These are phyloP conservation scores for Botrytis byssoidea DNA, from an alignment of 2,329 filamentous ascomycete genomes.

Conservation along the genomic window DNA sequence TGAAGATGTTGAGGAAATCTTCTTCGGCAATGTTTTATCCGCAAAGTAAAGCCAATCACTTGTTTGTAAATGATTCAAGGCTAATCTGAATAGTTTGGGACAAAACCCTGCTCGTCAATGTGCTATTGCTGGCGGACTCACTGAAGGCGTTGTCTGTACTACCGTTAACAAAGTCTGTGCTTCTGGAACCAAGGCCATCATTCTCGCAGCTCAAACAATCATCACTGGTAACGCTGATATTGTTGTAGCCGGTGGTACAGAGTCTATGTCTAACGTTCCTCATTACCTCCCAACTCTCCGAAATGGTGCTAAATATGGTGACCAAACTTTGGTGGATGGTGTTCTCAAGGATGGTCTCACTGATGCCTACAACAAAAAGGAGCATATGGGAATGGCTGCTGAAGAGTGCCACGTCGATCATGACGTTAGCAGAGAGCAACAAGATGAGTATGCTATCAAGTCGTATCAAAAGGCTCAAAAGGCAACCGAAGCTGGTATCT, in stretches of 20 bases:
- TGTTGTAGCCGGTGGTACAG: conserved; percentile 89
- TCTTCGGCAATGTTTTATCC: conserved; percentile 96
- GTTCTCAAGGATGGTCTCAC: conserved; percentile 92
- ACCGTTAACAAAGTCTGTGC: conserved; percentile 99
- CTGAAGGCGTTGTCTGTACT: conserved; percentile 76
- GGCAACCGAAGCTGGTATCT: conserved; percentile 77
- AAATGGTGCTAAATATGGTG: conserved; percentile 87
- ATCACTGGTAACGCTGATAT: conserved; percentile 92
- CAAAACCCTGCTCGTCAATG: conserved; percentile 96
- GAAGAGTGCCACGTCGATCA: conserved; percentile 91
- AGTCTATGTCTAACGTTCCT: conserved; percentile 98
- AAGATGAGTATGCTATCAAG: conserved; percentile 94
- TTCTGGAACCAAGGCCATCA: conserved; percentile 89
- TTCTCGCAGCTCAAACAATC: conserved; percentile 94
- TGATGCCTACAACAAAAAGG: conserved; percentile 85
- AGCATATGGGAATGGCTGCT: conserved; percentile 92
- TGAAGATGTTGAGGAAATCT: conserved; percentile 90
- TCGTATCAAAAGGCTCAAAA: conserved; percentile 92
- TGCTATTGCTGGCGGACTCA: conserved; percentile 83
- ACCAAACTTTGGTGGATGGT: conserved; percentile 85
- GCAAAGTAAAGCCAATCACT: conserved; percentile 68
- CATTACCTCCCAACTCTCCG: conserved; percentile 91
- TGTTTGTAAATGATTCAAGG: background rate
- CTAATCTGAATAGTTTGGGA: conserved; percentile 63
- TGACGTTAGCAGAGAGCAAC: conserved; percentile 74